These are phyloP conservation scores for Wickerhamomyces pijperi DNA, from an alignment of 805 yeast species.

Conservation along the genomic window DNA sequence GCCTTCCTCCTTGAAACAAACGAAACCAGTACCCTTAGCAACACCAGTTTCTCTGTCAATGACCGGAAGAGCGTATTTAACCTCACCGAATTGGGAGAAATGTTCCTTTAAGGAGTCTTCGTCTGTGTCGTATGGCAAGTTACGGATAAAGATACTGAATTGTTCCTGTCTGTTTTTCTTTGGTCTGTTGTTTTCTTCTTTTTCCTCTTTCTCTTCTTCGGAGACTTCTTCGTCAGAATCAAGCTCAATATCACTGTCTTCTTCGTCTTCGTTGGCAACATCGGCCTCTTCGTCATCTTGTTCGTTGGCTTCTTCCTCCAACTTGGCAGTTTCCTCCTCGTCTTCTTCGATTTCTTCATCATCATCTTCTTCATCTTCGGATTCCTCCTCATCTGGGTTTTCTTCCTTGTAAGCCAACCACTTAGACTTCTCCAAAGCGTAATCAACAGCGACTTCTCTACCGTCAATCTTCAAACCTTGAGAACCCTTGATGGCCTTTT, in stretches of 20 bases:
- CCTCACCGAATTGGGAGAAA: slow-evolving; percentile 72
- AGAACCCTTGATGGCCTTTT: slow-evolving; percentile 64
- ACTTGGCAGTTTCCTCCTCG: slow-evolving; percentile 18
- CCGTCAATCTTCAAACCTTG: slow-evolving; percentile 75
- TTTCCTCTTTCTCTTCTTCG: slow-evolving; percentile 22
- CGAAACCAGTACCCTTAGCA: slow-evolving; percentile 92
- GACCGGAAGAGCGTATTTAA: slow-evolving; percentile 89
- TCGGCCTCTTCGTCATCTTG: slow-evolving; percentile 15
- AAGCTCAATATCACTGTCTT: slow-evolving; percentile 18
- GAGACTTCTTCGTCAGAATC: slow-evolving; percentile 25
- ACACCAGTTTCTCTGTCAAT: slow-evolving; percentile 75
- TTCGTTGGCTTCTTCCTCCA: slow-evolving; percentile 15
- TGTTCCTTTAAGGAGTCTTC: slow-evolving; percentile 68
- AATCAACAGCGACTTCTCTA: slow-evolving; percentile 87
- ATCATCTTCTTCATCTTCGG: slow-evolving; percentile 21
- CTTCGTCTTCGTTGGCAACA: slow-evolving; percentile 17
- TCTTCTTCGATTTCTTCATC: slow-evolving; percentile 23
- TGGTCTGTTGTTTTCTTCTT: slow-evolving; percentile 20
- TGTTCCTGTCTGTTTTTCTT: slow-evolving; percentile 54
- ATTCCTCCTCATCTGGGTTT: slow-evolving; percentile 29
- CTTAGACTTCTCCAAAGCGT: slow-evolving; percentile 77
- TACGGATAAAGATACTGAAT: slow-evolving; percentile 76
- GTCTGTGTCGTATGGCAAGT: slow-evolving; percentile 91
- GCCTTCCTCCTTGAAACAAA: slow-evolving; percentile 60
- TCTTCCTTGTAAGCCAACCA: slow-evolving; percentile 56